Percentiles rank a stretch among this genome's conserved stretches.
Conservation (phyloP, 2,329 filamentous ascomycete genomes). For the Fusarium praegraminearum region DNA sequence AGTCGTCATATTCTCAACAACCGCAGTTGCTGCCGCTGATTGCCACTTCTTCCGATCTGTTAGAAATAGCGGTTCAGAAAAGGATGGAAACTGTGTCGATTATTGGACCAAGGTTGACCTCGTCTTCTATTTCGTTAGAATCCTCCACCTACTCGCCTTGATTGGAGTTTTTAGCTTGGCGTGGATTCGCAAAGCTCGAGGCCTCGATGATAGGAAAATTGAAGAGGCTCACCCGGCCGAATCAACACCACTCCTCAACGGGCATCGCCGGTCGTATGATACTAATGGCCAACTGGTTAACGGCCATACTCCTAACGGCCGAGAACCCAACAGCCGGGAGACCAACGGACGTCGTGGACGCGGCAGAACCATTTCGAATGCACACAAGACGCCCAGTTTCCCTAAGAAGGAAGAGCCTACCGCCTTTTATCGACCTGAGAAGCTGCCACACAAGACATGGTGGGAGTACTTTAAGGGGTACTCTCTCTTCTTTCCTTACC, state of each 20-base stretch:
- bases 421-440: conserved; percentile 90
- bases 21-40: conserved; percentile 74
- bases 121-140: conserved; percentile 73
- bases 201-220: conserved; percentile 52
- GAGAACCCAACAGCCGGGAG: conserved; percentile 38
- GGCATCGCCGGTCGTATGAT: conserved; percentile 54
- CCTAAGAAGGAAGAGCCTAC: conserved; percentile 70
- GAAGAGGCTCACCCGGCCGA: conserved; percentile 65
- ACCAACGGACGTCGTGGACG: conserved; percentile 51
- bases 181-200: conserved; percentile 56
- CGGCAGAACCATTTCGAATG: conserved; percentile 55
- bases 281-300: conserved; percentile 48
- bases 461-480: conserved; percentile 96
- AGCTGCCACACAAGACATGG: conserved; percentile 89
- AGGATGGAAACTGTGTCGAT: conserved; percentile 51
- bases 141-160: conserved; percentile 73
- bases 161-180: conserved; percentile 61
- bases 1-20: conserved; percentile 75
- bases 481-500: conserved; percentile 92
- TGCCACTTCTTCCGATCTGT: conserved; percentile 69
- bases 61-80: conserved; percentile 43
- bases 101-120: conserved; percentile 68
- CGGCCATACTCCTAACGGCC: conserved; percentile 38
- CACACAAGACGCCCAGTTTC: conserved; percentile 51
- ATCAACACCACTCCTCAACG: conserved; percentile 71